Evolutionary conservation across 768 basidiomycete species (phyloP), one percentile per base, ranked within the genome.

Genomic region (Gyrodon lividus): DNA sequence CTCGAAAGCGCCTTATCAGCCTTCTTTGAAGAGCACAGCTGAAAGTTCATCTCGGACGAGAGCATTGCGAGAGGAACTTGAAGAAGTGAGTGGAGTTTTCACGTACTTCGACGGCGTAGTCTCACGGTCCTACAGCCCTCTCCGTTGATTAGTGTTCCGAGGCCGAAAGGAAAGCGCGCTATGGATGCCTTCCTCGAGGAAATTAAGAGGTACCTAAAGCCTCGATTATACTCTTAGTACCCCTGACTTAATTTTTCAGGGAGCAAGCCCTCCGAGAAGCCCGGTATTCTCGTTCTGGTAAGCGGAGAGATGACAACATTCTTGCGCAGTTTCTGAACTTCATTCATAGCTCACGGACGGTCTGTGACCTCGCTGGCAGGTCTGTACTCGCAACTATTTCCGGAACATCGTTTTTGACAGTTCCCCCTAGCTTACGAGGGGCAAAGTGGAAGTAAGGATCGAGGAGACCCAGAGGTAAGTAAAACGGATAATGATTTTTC

Each of bases 171-270:
- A 3, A 97, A 92, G 67, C 83, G 96, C 45, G 92, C 90, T 1
- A 98, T 98, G 92, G 95, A 98, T 69, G 71, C 86, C 2, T 99
- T 98, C 66, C 74, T 99, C 45, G 94, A 97, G 61, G 94, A 99
- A 73, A 92, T 99, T 52, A 98, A 98, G 73, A 82, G 82, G 96
- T 89, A 42, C 19, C 75, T 56, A 5, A 28, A 16, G 9, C n/a
- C 6, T 7, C 46, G 20, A 22, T 1, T 22, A 52, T 44, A 26
- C 16, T 13, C 5, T 17, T 6, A 17, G 1, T 30, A 50, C 22
- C 23, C 52, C 46, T 62, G 49, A 57, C 30, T 24, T 9, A 17
- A 39, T 38, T 28, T 37, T n/a, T 14, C 60, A 98, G 96, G 66
- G 96, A 98, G 42, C 95, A 98, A 70, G 91, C 90, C 10, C 80